Base-by-base conservation (phyloP, 2,329 filamentous ascomycete species). In the Ophiostoma sp. region DNA sequence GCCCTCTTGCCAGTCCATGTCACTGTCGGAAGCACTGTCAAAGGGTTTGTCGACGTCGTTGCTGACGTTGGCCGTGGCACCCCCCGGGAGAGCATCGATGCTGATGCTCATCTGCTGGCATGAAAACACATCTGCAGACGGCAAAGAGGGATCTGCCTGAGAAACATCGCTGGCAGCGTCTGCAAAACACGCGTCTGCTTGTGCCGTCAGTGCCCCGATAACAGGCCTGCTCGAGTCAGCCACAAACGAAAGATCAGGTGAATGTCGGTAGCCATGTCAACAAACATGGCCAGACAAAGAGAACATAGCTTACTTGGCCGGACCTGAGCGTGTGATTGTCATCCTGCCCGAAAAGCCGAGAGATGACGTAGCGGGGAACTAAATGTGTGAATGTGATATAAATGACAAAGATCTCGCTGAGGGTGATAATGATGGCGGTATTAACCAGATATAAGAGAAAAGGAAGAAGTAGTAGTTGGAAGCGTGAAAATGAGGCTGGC, bases 91-190 rank as follows among this genome's bases (percentile, higher is more conserved):
- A 60, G 55, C 3, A 38, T 60, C 55, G 27, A 38, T 60, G 27
- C 27, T 38, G 27, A 60, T 60, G 38, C 27, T 60, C 55, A 60
- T 60, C 11, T 60, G 55, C 55, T 60, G 27, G 55, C 14, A 60
- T 11, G 55, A 18, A 12, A 27, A 60, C 27, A 36, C 27, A 12
- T 14, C n/a, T 38, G 5, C 27, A 38, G 27, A 7, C 12, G 18
- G 27, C 27, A 11, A 4, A 3, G 55, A 60, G 52, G 27, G 9
- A 27, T n/a, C 49, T 27, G 7, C 49, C 16, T 55, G 49, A 27
- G 49, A 7, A 27, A 7, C 49, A 27, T 9, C 49, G 8, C 12
- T 55, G 9, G 49, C 27, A 27, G 27, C 27, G 27, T 27, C 27
- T 27, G 27, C 27, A 27, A 27, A 27, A 27, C 27, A 27, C 27